Evolutionary conservation across 106 monocot species (phyloP), one percentile per base, ranked within the genome.

Genomic region (Dioscorea alata): DNA sequence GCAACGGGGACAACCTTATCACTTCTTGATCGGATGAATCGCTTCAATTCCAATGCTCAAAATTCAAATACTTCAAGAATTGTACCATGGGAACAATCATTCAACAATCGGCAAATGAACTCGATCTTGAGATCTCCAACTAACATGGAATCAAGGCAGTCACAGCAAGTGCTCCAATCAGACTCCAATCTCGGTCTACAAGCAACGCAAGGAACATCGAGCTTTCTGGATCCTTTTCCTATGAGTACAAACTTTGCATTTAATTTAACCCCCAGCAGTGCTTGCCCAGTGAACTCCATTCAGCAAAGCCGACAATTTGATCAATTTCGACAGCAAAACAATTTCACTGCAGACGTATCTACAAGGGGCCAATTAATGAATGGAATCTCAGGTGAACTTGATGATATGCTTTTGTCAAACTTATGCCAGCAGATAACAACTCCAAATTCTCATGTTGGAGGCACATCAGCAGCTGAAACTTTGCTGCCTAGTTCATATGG

Each of bases 251-350:
- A 51, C 58, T 51, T 57, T 4, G n/a, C 71, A 65, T 77, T 71
- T 65, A 49, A 23, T 65, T n/a, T 64, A 32, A 71, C 70, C 58
- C 19, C 49, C 20, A 65, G 49, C 22, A 65, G n/a, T 59, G 77
- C 10, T 49, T 48, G 48, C 23, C 34, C 4, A 13, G 61, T 8
- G 13, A 76, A 76, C 17, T 62, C 69, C 13, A 35, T 71, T 59
- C 77, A 64, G 50, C 70, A 70, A 14, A 65, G 65, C 19, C 64
- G 66, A 23, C 69, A 57, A 35, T 67, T 71, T 54, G 60, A 71
- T 71, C 17, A 71, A 16, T 35, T 49, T 9, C 71, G 50, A 60
- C 71, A 58, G 19, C 70, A 77, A 34, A 59, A 59, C 15, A 21
- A 21, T 18, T 57, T 22, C 33, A 48, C 33, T 13, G 18, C 57